A percentile compares a stretch with the other conserved stretches of the same genome.
Conservation (phyloP, 2,329 filamentous ascomycete genomes). For the Emericellopsis cladophorae region DNA sequence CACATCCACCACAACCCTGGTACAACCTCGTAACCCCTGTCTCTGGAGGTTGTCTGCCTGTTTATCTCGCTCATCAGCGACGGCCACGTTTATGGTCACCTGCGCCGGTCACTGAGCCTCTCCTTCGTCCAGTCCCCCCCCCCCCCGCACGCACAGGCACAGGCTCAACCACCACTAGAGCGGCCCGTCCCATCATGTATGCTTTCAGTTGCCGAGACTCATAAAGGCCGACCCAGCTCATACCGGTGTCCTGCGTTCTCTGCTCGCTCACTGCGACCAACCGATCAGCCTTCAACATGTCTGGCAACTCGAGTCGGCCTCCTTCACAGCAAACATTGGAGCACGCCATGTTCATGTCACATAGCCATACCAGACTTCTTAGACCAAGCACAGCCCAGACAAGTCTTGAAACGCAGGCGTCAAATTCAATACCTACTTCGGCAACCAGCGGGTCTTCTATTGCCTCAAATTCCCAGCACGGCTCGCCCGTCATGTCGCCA, state of each 20-base stretch:
- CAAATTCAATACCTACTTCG: conserved; percentile 30
- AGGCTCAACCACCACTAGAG: conserved; percentile 8
- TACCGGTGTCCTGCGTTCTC: conserved; percentile 10
- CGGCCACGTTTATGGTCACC: conserved; percentile 1
- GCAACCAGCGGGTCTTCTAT: conserved; percentile 43
- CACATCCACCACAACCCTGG: background rate
- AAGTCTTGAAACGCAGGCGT: conserved; percentile 26
- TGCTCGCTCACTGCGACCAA: conserved; percentile 9
- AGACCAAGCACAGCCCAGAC: conserved; percentile 37
- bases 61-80: background rate
- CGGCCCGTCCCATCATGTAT: conserved; percentile 21
- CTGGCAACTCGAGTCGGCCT: conserved; percentile 11
- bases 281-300: conserved; percentile 8
- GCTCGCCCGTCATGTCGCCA: conserved; percentile 45
- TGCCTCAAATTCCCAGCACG: conserved; percentile 40
- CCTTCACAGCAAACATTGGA: conserved; percentile 9
- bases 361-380: conserved; percentile 24
- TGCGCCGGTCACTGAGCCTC: conserved; percentile 5
- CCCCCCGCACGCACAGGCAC: background rate
- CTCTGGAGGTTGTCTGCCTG: background rate
- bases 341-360: conserved; percentile 28
- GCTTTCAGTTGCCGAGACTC: conserved; percentile 16
- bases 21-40: background rate
- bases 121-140: conserved; percentile 6
- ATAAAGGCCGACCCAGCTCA: conserved; percentile 24